Conservation (phyloP, 1,139 yeast genomes). For the Nematodospora anomalae region DNA sequence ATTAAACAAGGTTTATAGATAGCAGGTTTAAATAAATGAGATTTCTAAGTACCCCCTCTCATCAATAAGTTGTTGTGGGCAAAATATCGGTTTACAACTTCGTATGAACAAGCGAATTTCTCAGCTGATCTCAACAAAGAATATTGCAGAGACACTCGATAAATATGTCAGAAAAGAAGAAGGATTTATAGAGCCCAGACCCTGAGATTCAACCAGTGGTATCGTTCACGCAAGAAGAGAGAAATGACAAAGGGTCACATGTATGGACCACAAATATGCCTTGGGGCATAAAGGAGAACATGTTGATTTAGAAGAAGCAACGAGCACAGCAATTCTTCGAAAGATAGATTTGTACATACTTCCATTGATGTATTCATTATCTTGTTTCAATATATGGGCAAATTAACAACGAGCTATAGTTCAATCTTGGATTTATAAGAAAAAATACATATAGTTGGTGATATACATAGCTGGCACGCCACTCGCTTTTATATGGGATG, state of each 20-base stretch:
- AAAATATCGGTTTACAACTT: too few species aligned
- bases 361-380: slow-evolving; percentile 56
- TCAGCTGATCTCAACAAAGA: too few species aligned
- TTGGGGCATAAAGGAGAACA: slow-evolving; percentile 18
- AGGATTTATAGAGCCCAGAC: neutral
- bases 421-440: slow-evolving; percentile 57
- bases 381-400: slow-evolving; percentile 69
- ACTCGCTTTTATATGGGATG: slow-evolving; percentile 57
- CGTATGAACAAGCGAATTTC: too few species aligned
- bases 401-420: slow-evolving; percentile 57
- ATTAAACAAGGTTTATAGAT: too few species aligned
- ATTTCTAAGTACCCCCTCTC: too few species aligned
- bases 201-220: neutral
- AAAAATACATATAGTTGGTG: slow-evolving; percentile 50
- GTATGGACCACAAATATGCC: slow-evolving; percentile 29
- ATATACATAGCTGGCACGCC: slow-evolving; percentile 57
- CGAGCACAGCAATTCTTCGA: slow-evolving; percentile 23
- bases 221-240: neutral
- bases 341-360: slow-evolving; percentile 56
- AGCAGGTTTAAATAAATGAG: too few species aligned
- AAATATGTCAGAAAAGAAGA: neutral
- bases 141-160: too few species aligned
- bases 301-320: slow-evolving; percentile 19
- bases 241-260: slow-evolving; percentile 7
- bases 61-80: too few species aligned